Conservation (phyloP, 208 protist genomes). For the Herpetomonas tarakana region DNA sequence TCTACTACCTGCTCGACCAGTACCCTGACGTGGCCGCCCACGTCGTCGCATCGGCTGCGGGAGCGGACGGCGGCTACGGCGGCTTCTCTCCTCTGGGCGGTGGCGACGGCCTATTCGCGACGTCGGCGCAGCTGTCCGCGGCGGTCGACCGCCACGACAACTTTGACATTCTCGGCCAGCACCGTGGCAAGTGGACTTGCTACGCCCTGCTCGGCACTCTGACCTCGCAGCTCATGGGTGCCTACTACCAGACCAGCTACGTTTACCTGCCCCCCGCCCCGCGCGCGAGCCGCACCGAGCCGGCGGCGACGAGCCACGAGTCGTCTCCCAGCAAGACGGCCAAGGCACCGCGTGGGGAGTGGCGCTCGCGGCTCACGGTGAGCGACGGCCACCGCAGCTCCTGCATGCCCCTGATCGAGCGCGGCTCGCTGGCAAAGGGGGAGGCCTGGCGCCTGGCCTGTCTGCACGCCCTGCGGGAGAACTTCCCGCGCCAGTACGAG, state of each 20-base stretch:
- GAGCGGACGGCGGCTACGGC: neutral
- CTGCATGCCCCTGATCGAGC: constrained; percentile 54
- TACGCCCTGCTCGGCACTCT: constrained; percentile 83
- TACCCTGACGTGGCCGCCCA: constrained; percentile 37
- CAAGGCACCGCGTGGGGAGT: constrained; percentile 36
- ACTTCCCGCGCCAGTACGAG: constrained; percentile 80
- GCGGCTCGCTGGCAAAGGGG: constrained; percentile 50
- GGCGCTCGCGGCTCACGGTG: constrained; percentile 59
- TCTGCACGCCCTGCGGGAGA: constrained; percentile 70
- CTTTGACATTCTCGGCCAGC: constrained; percentile 58
- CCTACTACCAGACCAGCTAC: constrained; percentile 72
- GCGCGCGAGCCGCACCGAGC: too few relatives aligned
- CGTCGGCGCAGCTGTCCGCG: constrained; percentile 38
- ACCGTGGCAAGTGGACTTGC: constrained; percentile 79
- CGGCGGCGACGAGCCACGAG: too few relatives aligned
- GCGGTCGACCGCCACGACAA: constrained; percentile 68
- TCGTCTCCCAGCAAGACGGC: too few relatives aligned
- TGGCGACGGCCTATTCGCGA: constrained; percentile 43
- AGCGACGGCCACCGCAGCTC: constrained; percentile 42
- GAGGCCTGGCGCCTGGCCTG: constrained; percentile 82
- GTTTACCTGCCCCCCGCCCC: constrained; percentile 7
- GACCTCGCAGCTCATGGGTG: constrained; percentile 69
- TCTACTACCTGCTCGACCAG: constrained; percentile 76
- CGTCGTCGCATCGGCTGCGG: constrained; percentile 4
- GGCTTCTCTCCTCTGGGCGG: neutral